These are phyloP conservation scores for Millerozyma miso DNA, from an alignment of 805 yeast genomes.

Conservation along the genomic window DNA sequence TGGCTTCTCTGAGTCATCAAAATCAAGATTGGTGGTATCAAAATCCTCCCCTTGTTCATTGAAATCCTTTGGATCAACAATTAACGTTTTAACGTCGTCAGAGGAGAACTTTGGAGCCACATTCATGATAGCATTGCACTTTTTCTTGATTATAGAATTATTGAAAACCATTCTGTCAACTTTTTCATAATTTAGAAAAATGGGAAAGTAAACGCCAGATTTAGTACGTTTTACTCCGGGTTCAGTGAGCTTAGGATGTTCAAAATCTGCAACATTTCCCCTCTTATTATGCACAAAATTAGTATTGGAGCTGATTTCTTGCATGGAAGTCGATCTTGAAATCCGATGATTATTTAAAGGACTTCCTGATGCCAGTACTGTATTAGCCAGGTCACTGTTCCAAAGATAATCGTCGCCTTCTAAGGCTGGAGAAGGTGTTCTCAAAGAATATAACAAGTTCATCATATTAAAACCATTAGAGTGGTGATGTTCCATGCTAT, in stretches of 20 bases:
- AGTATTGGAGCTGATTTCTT: conserved; percentile 16
- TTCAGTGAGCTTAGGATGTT: conserved; percentile 4
- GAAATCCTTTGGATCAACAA: conserved; percentile 1
- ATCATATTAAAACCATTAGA: conserved; percentile 16
- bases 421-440: conserved; percentile 35
- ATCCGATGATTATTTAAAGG: conserved; percentile 13
- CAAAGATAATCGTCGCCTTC: conserved; percentile 29
- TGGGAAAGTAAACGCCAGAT: conserved; percentile 20
- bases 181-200: conserved; percentile 9
- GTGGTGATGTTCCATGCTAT: conserved; percentile 3
- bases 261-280: conserved; percentile 1
- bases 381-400: conserved; percentile 6
- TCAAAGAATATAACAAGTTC: conserved; percentile 25
- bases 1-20: conserved; percentile 9
- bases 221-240: conserved; percentile 17
- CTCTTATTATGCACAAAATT: not conserved
- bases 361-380: not conserved
- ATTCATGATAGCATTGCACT: conserved; percentile 24
- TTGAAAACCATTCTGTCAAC: conserved; percentile 19
- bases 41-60: conserved; percentile 6
- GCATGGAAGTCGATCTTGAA: conserved; percentile 35
- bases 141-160: conserved; percentile 13
- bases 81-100: conserved; percentile 4
- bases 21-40: conserved; percentile 7
- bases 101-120: conserved; percentile 1